A percentile compares a stretch with the other conserved stretches of the same genome.
Evolutionary conservation across 768 basidiomycete species (phyloP).

Genomic region (Dictyophora rubrovolvata): DNA sequence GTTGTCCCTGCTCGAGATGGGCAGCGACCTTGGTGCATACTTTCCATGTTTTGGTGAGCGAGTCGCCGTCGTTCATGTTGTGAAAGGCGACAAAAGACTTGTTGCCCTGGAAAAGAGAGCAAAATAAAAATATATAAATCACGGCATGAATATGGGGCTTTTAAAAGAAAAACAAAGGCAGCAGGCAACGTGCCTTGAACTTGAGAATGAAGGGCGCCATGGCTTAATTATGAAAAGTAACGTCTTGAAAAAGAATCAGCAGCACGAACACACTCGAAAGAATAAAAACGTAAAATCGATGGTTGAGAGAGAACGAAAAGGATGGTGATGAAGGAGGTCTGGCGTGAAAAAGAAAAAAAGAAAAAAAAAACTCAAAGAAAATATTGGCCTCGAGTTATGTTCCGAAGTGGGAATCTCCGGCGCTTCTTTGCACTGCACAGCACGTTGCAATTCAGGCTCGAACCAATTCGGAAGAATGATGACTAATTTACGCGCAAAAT

Average conservation of each 20-base stretch:
- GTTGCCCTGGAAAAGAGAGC: slow-evolving; percentile 50
- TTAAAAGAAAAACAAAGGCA: slow-evolving; percentile 1
- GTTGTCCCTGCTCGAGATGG: slow-evolving; percentile 83
- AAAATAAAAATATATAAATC: background rate
- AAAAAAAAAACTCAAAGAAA: background rate
- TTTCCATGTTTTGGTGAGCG: slow-evolving; percentile 88
- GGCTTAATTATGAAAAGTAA: background rate
- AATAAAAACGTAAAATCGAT: slow-evolving; percentile 4
- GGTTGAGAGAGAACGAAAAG: slow-evolving; percentile 2
- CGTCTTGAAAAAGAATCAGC: slow-evolving; percentile 5
- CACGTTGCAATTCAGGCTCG: background rate
- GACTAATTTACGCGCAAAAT: background rate
- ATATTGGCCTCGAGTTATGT: background rate
- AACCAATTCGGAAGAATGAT: background rate
- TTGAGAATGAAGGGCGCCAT: slow-evolving; percentile 23
- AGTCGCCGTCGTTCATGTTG: slow-evolving; percentile 75
- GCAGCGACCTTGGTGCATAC: slow-evolving; percentile 86
- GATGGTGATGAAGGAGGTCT: background rate
- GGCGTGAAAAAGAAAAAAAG: background rate
- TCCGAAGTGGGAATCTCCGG: background rate
- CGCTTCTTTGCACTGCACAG: background rate
- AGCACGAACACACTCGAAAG: slow-evolving; percentile 1
- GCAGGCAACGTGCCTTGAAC: slow-evolving; percentile 18
- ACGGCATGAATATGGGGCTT: background rate
- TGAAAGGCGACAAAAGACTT: slow-evolving; percentile 92